phyloP scores from a whole-genome alignment of 108 stramenopile genomes.

The Nitzschia sp. region DNA sequence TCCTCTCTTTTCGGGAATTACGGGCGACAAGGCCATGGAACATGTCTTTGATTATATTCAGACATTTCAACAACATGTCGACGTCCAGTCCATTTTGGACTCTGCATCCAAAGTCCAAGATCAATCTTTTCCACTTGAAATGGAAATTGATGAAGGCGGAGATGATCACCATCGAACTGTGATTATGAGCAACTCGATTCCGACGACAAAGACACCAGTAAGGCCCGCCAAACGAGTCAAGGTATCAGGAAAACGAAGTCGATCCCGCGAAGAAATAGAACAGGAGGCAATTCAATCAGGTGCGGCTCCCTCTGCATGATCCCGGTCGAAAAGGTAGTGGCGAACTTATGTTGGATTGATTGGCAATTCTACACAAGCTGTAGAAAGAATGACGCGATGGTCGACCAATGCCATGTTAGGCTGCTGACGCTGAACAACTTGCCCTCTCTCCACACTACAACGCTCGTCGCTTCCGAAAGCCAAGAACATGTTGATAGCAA shows the following conservation, averaged over 20 bases:
- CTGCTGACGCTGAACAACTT: too few relatives aligned
- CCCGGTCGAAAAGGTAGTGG: constrained; percentile 17
- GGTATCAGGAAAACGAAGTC: not conserved
- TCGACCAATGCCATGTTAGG: too few relatives aligned
- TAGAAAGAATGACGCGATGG: constrained; percentile 4
- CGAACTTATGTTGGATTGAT: not conserved
- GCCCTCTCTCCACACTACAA: too few relatives aligned
- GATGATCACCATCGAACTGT: constrained; percentile 3
- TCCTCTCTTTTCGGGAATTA: constrained; percentile 59
- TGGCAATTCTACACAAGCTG: not conserved
- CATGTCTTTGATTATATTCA: constrained; percentile 36
- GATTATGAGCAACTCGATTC: not conserved
- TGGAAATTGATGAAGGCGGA: constrained; percentile 14
- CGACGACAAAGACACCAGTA: not conserved
- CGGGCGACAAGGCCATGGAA: constrained; percentile 27
- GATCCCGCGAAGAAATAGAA: constrained; percentile 43
- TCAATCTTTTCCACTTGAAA: constrained; percentile 7
- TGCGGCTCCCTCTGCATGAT: constrained; percentile 52
- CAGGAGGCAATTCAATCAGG: constrained; percentile 35
- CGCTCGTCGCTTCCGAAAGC: too few relatives aligned
- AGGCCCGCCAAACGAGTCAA: constrained; percentile 3
- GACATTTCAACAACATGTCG: constrained; percentile 59
- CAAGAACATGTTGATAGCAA: too few relatives aligned
- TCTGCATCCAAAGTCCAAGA: constrained; percentile 40
- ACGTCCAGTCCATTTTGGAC: constrained; percentile 51